Conservation (phyloP, 176 grass and related monocot species). For the Paspalum notatum region DNA sequence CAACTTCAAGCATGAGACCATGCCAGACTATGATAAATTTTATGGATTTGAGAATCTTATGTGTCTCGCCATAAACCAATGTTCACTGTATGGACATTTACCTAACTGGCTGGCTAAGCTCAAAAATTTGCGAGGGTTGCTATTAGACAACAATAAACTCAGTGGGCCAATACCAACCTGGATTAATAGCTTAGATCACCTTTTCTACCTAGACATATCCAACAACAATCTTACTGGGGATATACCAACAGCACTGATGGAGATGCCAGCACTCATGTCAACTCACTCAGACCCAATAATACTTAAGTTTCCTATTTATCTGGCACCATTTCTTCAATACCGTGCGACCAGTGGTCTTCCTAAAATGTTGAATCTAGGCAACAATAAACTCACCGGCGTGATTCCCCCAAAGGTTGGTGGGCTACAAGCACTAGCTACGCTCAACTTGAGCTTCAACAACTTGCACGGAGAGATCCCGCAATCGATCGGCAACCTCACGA, state of each 20-base stretch:
- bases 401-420: slow-evolving; percentile 38
- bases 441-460: slow-evolving; percentile 50
- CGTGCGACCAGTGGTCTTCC: background rate
- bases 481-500: slow-evolving; percentile 30
- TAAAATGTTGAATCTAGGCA: slow-evolving; percentile 36
- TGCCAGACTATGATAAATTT: slow-evolving; percentile 22
- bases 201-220: slow-evolving; percentile 49
- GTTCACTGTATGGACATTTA: slow-evolving; percentile 30
- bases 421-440: slow-evolving; percentile 36
- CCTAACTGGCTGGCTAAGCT: slow-evolving; percentile 46
- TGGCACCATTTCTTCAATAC: slow-evolving; percentile 29
- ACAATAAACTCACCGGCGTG: slow-evolving; percentile 38
- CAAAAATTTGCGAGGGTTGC: slow-evolving; percentile 22
- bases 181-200: slow-evolving; percentile 34
- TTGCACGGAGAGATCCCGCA: slow-evolving; percentile 37
- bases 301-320: slow-evolving; percentile 36
- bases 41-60: slow-evolving; percentile 45
- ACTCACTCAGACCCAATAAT: slow-evolving; percentile 5
- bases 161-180: slow-evolving; percentile 45
- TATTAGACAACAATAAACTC: slow-evolving; percentile 39
- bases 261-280: slow-evolving; percentile 43
- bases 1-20: slow-evolving; percentile 39
- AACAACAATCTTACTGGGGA: slow-evolving; percentile 47
- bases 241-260: slow-evolving; percentile 39
- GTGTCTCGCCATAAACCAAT: slow-evolving; percentile 27